Conservation (phyloP, 805 yeast genomes). For the Metschnikowia proteae region DNA sequence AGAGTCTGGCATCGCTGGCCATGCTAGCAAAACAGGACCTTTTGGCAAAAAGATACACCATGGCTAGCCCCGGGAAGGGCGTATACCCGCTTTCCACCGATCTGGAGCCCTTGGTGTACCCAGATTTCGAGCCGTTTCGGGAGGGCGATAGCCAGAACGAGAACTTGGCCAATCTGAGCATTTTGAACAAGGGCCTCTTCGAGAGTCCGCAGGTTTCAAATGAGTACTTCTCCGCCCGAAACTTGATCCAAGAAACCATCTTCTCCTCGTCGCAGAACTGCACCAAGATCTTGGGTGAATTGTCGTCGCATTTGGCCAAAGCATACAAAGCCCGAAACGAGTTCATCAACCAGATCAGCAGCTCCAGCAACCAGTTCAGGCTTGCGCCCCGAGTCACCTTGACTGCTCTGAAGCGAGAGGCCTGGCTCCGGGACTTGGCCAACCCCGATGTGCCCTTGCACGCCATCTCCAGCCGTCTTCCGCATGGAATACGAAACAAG, state of each 20-base stretch:
- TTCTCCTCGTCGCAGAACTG: constrained; percentile 36
- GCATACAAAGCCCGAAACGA: constrained; percentile 39
- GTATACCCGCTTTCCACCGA: constrained; percentile 35
- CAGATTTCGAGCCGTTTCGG: constrained; percentile 71
- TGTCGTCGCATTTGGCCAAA: constrained; percentile 36
- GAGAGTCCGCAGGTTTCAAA: constrained; percentile 60
- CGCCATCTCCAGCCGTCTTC: constrained; percentile 71
- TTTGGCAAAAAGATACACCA: constrained; percentile 31
- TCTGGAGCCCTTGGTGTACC: constrained; percentile 37
- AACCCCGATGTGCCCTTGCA: constrained; percentile 61
- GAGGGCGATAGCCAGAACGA: constrained; percentile 33
- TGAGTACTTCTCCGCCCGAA: constrained; percentile 70
- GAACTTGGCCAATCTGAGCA: constrained; percentile 43
- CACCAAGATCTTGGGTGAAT: constrained; percentile 32
- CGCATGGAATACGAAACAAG: constrained; percentile 83
- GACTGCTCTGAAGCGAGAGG: constrained; percentile 79
- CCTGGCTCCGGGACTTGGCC: constrained; percentile 82
- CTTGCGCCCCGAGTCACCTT: constrained; percentile 89
- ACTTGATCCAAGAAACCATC: constrained; percentile 47
- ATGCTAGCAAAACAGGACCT: constrained; percentile 31
- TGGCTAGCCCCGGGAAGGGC: constrained; percentile 32
- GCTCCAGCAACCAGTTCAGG: constrained; percentile 45
- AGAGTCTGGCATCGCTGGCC: constrained; percentile 15
- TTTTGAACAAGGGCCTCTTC: constrained; percentile 66
- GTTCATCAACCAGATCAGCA: constrained; percentile 35